phyloP scores from a whole-genome alignment of 345 rosid species.

The Citrus inodora region DNA sequence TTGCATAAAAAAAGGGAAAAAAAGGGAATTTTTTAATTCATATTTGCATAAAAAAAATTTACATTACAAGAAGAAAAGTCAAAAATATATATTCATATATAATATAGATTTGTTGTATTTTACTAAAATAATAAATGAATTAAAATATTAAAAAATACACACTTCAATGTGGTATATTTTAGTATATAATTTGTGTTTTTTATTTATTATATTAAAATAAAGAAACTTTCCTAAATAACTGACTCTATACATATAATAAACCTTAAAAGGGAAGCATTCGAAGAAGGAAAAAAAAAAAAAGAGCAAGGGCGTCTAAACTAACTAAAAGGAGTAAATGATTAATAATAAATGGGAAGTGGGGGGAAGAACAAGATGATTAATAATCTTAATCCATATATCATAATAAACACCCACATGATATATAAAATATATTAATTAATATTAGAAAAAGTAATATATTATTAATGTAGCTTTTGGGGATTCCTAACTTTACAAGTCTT shows the following conservation, averaged over 20 bases:
- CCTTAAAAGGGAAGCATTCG: background rate
- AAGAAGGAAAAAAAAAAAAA: too few relatives aligned
- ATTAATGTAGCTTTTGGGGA: slow-evolving; percentile 12
- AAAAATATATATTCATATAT: background rate
- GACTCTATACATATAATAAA: background rate
- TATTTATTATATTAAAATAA: too few relatives aligned
- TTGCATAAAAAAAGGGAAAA: too few relatives aligned
- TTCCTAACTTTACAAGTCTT: slow-evolving; percentile 21
- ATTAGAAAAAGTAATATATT: background rate
- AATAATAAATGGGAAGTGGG: background rate
- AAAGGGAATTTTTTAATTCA: too few relatives aligned
- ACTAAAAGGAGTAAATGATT: background rate
- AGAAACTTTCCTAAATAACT: too few relatives aligned
- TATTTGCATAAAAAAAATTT: too few relatives aligned
- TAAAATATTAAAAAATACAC: too few relatives aligned
- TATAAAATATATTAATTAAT: background rate
- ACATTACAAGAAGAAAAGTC: background rate
- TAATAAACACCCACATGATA: background rate
- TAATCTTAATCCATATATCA: background rate
- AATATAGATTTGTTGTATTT: too few relatives aligned
- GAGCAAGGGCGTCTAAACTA: background rate
- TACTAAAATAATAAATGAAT: too few relatives aligned
- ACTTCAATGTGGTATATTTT: too few relatives aligned
- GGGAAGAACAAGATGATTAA: background rate
- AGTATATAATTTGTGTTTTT: too few relatives aligned